These are phyloP conservation scores for Phoma sp. DNA, from an alignment of 2,329 filamentous ascomycete genomes.

Conservation along the genomic window DNA sequence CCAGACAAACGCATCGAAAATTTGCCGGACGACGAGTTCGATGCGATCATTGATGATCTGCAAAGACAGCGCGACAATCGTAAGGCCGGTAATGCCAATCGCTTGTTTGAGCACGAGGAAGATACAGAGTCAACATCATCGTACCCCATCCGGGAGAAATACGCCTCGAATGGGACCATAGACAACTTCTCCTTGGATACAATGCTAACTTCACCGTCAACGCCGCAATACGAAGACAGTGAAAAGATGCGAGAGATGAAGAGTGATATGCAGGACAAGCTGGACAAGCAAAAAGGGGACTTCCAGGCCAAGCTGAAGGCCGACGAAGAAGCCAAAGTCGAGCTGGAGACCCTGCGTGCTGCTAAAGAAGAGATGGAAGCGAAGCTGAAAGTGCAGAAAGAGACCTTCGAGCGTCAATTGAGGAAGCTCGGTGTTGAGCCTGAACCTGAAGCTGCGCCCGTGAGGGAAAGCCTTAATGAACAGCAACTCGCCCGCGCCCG, in stretches of 20 bases:
- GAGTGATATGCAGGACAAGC: conserved; percentile 81
- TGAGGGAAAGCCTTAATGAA: conserved; percentile 56
- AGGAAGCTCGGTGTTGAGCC: conserved; percentile 66
- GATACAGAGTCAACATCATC: conserved; percentile 89
- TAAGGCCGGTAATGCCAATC: conserved; percentile 65
- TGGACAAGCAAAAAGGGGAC: conserved; percentile 84
- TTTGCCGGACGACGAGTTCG: conserved; percentile 91
- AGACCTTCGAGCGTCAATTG: conserved; percentile 82
- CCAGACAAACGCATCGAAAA: conserved; percentile 90
- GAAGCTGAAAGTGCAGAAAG: conserved; percentile 81
- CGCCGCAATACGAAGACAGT: conserved; percentile 81
- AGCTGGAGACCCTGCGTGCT: conserved; percentile 78
- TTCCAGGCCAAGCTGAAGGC: conserved; percentile 78
- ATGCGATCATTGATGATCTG: conserved; percentile 91
- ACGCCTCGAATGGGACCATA: conserved; percentile 90
- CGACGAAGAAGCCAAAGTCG: conserved; percentile 75
- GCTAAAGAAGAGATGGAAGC: conserved; percentile 89
- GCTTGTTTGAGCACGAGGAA: conserved; percentile 69
- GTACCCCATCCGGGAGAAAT: conserved; percentile 89
- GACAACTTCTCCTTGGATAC: conserved; percentile 98
- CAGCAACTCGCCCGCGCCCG: conserved; percentile 74
- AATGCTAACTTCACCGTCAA: conserved; percentile 90
- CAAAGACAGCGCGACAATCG: conserved; percentile 85
- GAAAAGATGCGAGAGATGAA: conserved; percentile 75
- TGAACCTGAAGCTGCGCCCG: conserved; percentile 48